phyloP scores from a whole-genome alignment of 2,329 filamentous ascomycete species.

The Aspergillus fructus region DNA sequence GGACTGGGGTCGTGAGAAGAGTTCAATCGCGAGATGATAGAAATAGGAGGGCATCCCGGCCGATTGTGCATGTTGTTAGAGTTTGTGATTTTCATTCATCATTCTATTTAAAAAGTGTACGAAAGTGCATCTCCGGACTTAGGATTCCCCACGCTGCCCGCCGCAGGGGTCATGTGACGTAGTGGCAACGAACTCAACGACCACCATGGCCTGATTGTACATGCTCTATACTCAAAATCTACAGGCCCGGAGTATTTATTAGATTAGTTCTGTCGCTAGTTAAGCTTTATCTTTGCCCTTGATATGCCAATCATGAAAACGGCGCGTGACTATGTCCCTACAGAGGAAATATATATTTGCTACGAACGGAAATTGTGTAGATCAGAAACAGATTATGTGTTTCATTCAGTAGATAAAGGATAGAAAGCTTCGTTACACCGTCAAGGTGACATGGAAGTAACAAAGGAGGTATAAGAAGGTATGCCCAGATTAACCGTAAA shows the following conservation, averaged over 20 bases:
- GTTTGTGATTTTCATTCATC: slow-evolving; percentile 4
- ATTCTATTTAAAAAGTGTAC: neutral
- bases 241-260: too few relatives aligned
- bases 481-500: slow-evolving; percentile 24
- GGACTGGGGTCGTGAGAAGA: slow-evolving; percentile 45
- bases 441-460: slow-evolving; percentile 14
- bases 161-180: neutral
- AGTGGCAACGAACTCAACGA: neutral
- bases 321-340: neutral
- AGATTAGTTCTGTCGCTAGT: neutral
- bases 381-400: slow-evolving; percentile 7
- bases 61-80: slow-evolving; percentile 28
- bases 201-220: neutral
- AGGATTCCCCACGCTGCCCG: neutral
- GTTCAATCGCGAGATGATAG: slow-evolving; percentile 62
- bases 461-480: slow-evolving; percentile 20
- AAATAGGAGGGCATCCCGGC: slow-evolving; percentile 61
- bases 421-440: slow-evolving; percentile 20
- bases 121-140: neutral
- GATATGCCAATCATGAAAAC: neutral
- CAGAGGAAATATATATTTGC: neutral
- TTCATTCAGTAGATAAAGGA: slow-evolving; percentile 13
- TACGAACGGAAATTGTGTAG: neutral
- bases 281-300: neutral
- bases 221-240: too few relatives aligned